A percentile compares a stretch with the other conserved stretches of the same genome.
phyloP scores from a whole-genome alignment of 1,284 basidiomycete genomes.

The Leccinum subspadiceum region DNA sequence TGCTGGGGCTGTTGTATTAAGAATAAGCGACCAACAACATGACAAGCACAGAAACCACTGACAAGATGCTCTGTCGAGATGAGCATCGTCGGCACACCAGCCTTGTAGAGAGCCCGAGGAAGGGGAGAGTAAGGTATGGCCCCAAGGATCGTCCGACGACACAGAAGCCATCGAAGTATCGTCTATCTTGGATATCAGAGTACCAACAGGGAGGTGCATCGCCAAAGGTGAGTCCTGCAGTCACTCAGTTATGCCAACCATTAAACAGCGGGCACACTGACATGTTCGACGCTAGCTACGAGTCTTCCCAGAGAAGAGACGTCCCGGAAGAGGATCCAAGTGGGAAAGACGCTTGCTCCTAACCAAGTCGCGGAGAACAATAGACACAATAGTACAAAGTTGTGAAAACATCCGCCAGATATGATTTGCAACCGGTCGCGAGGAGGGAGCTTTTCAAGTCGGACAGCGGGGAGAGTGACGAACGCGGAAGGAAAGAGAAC shows the following conservation, averaged over 20 bases:
- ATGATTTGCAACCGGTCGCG: conserved; percentile 53
- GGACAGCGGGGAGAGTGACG: conserved; percentile 50
- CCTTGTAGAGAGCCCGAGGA: conserved; percentile 35
- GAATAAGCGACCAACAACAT: conserved; percentile 30
- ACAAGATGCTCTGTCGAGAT: conserved; percentile 17
- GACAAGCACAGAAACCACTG: not conserved
- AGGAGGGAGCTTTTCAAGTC: conserved; percentile 41
- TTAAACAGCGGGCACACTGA: conserved; percentile 27
- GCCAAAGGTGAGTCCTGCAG: conserved; percentile 55
- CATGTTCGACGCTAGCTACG: conserved; percentile 49
- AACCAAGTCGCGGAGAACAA: conserved; percentile 35
- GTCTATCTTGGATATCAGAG: conserved; percentile 57
- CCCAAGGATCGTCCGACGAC: conserved; percentile 43
- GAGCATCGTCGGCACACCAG: conserved; percentile 52
- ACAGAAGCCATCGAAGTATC: conserved; percentile 44
- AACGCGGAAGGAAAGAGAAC: conserved; percentile 69
- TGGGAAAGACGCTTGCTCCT: conserved; percentile 31
- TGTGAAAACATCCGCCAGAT: conserved; percentile 71
- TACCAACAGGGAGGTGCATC: conserved; percentile 48
- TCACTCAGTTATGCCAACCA: conserved; percentile 11
- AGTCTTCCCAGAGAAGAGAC: conserved; percentile 48
- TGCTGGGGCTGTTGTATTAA: conserved; percentile 6
- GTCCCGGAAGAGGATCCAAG: conserved; percentile 47
- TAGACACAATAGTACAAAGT: conserved; percentile 48
- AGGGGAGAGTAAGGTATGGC: conserved; percentile 39